phyloP scores from a whole-genome alignment of 228 moss, liverwort and hornwort species.

The Sphagnum magellanicum region DNA sequence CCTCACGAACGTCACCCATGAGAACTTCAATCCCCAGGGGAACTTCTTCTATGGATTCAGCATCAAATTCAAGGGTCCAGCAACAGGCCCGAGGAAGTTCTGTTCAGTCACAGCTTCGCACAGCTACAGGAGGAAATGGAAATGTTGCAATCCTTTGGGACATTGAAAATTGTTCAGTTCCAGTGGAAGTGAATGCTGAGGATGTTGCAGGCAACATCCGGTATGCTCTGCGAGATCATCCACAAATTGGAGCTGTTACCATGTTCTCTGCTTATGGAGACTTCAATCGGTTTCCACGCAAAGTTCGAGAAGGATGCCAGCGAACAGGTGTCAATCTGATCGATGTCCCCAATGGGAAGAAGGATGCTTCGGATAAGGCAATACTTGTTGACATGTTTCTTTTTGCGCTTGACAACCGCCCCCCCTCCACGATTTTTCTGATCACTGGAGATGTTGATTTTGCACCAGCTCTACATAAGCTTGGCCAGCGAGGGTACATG shows the following conservation, averaged over 20 bases:
- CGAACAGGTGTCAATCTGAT: slow-evolving; percentile 92
- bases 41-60: slow-evolving; percentile 9
- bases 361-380: slow-evolving; percentile 92
- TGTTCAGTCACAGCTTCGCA: slow-evolving; percentile 31
- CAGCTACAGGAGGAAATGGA: slow-evolving; percentile 18
- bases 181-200: slow-evolving; percentile 80
- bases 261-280: slow-evolving; percentile 94
- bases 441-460: slow-evolving; percentile 96
- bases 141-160: slow-evolving; percentile 87
- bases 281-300: slow-evolving; percentile 75
- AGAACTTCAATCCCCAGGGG: not conserved
- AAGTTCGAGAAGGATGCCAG: slow-evolving; percentile 86
- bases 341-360: slow-evolving; percentile 90
- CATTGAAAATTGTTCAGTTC: slow-evolving; percentile 92
- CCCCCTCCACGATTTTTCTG: slow-evolving; percentile 76
- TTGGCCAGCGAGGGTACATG: slow-evolving; percentile 76
- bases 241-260: slow-evolving; percentile 73
- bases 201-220: slow-evolving; percentile 87
- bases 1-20: not conserved
- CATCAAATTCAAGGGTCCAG: slow-evolving; percentile 1
- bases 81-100: slow-evolving; percentile 8
- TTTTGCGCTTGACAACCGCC: slow-evolving; percentile 83
- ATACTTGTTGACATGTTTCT: slow-evolving; percentile 91
- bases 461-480: slow-evolving; percentile 89
- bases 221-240: slow-evolving; percentile 67